Evolutionary conservation across 2,329 filamentous ascomycete species (phyloP).

Genomic region (Aspergillus flavus): DNA sequence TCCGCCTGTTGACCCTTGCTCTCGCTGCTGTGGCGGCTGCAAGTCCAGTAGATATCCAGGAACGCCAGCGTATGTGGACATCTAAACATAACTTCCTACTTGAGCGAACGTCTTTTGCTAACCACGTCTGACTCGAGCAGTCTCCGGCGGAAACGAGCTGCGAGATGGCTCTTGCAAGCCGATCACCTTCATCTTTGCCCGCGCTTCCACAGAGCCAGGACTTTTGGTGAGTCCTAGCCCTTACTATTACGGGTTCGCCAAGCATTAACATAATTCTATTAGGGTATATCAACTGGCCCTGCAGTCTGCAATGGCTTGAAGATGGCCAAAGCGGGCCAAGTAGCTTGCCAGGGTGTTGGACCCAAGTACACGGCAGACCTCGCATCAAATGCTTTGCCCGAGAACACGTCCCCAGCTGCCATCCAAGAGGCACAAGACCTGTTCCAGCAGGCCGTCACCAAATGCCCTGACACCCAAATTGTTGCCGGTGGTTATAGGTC

Average conservation of each 20-base stretch:
- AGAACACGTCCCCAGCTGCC: conserved; percentile 36
- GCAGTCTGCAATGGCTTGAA: conserved; percentile 33
- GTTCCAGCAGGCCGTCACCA: conserved; percentile 45
- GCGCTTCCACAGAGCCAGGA: conserved; percentile 53
- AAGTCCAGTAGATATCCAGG: conserved; percentile 1
- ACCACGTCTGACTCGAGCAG: conserved; percentile 9
- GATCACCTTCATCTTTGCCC: conserved; percentile 53
- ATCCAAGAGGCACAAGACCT: conserved; percentile 48
- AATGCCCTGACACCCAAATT: conserved; percentile 50
- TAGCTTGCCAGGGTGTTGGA: conserved; percentile 49
- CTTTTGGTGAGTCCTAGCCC: conserved; percentile 44
- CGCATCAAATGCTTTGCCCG: conserved; percentile 40
- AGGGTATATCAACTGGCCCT: conserved; percentile 37
- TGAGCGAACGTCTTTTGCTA: background rate
- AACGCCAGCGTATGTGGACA: conserved; percentile 9
- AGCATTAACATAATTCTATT: background rate
- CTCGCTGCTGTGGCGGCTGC: conserved; percentile 6
- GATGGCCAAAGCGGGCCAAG: conserved; percentile 16
- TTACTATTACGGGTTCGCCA: background rate
- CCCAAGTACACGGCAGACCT: conserved; percentile 46
- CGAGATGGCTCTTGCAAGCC: conserved; percentile 43
- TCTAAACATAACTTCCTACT: background rate
- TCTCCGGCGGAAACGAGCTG: conserved; percentile 40
- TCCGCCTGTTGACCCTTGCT: background rate
- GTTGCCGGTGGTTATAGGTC: conserved; percentile 49